A percentile compares a stretch with the other conserved stretches of the same genome.
Evolutionary conservation across 306 rosid species (phyloP).

Genomic region (Pyrus bretschneideri): DNA sequence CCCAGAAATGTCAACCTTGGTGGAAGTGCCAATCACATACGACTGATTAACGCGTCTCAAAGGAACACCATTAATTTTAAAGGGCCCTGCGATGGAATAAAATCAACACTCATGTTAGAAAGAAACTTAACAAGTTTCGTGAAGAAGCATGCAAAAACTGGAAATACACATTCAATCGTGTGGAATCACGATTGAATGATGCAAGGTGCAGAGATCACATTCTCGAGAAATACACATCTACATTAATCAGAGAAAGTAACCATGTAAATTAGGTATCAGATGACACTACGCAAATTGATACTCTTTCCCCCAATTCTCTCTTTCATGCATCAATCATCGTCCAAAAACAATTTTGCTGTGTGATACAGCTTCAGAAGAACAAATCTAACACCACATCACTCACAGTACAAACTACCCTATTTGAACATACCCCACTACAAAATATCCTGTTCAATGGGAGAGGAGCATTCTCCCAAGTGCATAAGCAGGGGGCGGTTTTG

Average conservation of each 20-base stretch:
- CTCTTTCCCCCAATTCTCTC: background rate
- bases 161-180: background rate
- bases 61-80: constrained; percentile 34
- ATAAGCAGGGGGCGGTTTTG: background rate
- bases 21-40: constrained; percentile 32
- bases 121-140: background rate
- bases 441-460: background rate
- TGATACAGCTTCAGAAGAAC: background rate
- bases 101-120: background rate
- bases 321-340: background rate
- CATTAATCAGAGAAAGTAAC: background rate
- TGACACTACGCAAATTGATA: background rate
- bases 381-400: background rate
- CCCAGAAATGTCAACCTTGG: constrained; percentile 30
- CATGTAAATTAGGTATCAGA: background rate
- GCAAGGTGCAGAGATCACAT: background rate
- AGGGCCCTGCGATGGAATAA: constrained; percentile 21
- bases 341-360: background rate
- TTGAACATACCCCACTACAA: background rate
- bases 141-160: background rate
- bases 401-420: background rate
- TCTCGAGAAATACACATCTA: background rate
- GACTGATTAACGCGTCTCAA: constrained; percentile 37
- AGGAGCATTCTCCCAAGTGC: background rate
- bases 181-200: background rate